Evolutionary conservation across 768 basidiomycete genomes (phyloP).

Genomic region (Trametes villosa): DNA sequence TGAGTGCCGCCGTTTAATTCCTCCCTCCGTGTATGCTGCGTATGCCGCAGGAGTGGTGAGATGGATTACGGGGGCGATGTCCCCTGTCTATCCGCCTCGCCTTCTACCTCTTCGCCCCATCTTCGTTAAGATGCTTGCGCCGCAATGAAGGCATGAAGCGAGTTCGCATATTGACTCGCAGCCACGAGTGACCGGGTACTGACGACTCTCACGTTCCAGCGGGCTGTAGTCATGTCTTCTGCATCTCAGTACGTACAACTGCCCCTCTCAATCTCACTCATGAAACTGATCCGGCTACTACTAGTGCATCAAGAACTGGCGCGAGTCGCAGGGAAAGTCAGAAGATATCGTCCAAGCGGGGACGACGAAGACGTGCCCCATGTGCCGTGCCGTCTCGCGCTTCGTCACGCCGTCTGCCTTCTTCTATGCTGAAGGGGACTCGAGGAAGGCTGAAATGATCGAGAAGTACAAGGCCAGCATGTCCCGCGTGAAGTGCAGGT

Average conservation of each 20-base stretch:
- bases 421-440: conserved; percentile 59
- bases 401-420: conserved; percentile 77
- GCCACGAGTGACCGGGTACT: neutral
- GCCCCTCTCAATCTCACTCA: too few species aligned
- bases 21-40: too few species aligned
- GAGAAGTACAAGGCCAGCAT: conserved; percentile 74
- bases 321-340: conserved; percentile 59
- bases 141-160: too few species aligned
- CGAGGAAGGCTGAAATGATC: conserved; percentile 54
- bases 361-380: conserved; percentile 76
- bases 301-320: conserved; percentile 83
- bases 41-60: too few species aligned
- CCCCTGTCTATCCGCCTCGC: too few species aligned
- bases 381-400: conserved; percentile 68
- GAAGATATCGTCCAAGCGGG: conserved; percentile 56
- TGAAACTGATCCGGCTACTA: neutral
- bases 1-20: too few species aligned
- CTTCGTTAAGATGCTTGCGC: too few species aligned
- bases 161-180: too few species aligned
- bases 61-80: too few species aligned
- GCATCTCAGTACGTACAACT: conserved; percentile 65
- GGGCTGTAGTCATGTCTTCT: conserved; percentile 81
- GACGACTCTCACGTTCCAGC: conserved; percentile 39
- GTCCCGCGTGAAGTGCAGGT: conserved; percentile 72
- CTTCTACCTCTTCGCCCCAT: too few species aligned